A percentile compares a stretch with the other conserved stretches of the same genome.
These are phyloP conservation scores for Epichloe festucae DNA, from an alignment of 2,329 filamentous ascomycete species.

Conservation along the genomic window DNA sequence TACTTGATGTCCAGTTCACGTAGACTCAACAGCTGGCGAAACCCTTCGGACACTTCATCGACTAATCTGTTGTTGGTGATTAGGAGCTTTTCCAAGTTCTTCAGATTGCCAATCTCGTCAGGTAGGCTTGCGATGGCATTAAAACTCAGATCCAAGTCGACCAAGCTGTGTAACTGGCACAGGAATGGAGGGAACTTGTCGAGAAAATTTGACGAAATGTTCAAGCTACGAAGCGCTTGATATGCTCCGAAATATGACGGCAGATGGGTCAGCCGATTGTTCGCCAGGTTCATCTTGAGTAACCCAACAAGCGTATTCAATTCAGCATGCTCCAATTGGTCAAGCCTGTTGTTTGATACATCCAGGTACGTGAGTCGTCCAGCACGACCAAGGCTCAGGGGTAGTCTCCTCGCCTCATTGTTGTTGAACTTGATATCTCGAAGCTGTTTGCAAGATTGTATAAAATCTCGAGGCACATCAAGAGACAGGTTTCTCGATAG, in stretches of 20 bases:
- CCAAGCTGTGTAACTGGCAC: conserved; percentile 66
- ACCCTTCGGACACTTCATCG: conserved; percentile 59
- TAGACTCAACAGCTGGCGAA: conserved; percentile 61
- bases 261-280: conserved; percentile 72
- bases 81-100: conserved; percentile 74
- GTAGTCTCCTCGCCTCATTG: conserved; percentile 80
- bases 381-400: conserved; percentile 71
- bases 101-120: conserved; percentile 63
- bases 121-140: conserved; percentile 75
- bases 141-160: conserved; percentile 94
- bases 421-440: conserved; percentile 93
- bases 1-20: conserved; percentile 92
- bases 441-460: conserved; percentile 81
- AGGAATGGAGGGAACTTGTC: conserved; percentile 75
- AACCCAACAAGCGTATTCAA: conserved; percentile 63
- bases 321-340: conserved; percentile 75
- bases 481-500: conserved; percentile 84
- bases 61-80: conserved; percentile 89
- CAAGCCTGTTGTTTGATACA: conserved; percentile 85
- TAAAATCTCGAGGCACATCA: conserved; percentile 90
- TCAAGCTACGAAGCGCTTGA: conserved; percentile 65
- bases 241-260: conserved; percentile 77
- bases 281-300: conserved; percentile 82
- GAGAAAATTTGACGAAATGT: conserved; percentile 87
- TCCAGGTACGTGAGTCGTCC: conserved; percentile 77